Base-by-base conservation (phyloP, 176 grass and related monocot species). In the Tillandsia fasciculata region DNA sequence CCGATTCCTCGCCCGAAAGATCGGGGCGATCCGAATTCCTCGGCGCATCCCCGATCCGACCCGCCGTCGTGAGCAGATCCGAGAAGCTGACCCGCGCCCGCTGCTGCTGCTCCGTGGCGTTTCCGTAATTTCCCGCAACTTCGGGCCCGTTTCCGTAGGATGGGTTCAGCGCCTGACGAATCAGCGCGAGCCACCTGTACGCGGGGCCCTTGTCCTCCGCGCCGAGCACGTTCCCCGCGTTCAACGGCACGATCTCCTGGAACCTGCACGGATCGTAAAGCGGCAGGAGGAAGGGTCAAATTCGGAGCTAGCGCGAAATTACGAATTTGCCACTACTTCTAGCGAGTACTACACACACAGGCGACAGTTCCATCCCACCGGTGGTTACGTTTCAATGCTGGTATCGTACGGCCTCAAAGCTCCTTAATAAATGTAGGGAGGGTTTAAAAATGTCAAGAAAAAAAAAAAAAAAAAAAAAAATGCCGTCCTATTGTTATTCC, bases 211-310 rank as follows among this genome's bases (percentile, higher is more conserved):
- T 90, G 71, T 97, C 86, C 81, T 97, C 89, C 0, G 89, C 67
- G 3, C 86, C 93, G 0, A 97, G 77, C 22, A 97, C 93, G 66
- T 97, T 97, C 2, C 81, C 86, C 0, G 86, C 88, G 51, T 92
- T 97, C 66, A 97, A 70, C 0, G 89, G 93, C 42, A 97, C 88
- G 13, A 97, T 90, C 76, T 97, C 93, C 27, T 97, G 93, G 27
- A 97, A 97, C 13, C 93, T 97, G 84, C 33, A 42, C 33, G 33
- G 33, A 42, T 42, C 33, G 33, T 6, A 42, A 13, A 27, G 9
- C 23, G 53, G 56, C 10, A 15, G 17, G 56, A 8, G 56, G 12
- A 15, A 0, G 8, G 56, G 14, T 59, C 20, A 59, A 8, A 17
- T 59, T 14, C 5, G n/a, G 9, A 59, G 20, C 53, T 56, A 15